Evolutionary conservation across 78 protist genomes (phyloP).

Genomic region (Dictyostelium brefeldianum): DNA sequence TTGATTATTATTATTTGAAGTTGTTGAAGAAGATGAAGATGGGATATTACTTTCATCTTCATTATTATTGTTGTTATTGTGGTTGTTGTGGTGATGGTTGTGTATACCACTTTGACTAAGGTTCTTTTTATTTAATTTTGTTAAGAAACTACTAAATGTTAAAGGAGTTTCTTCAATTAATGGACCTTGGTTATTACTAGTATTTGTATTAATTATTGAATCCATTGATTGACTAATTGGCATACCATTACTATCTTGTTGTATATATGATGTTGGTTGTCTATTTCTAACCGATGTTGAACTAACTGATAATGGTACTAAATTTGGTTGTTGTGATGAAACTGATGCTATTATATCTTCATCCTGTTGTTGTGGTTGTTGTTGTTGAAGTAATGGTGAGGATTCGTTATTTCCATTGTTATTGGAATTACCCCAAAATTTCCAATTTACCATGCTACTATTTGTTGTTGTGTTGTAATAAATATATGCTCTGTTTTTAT

Average conservation of each 20-base stretch:
- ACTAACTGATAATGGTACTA: conserved; percentile 12
- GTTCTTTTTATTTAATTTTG: background rate
- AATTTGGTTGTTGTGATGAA: background rate
- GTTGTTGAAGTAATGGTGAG: conserved; percentile 2
- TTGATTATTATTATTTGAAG: background rate
- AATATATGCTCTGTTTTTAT: no score
- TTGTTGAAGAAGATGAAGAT: background rate
- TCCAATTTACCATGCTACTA: conserved; percentile 4
- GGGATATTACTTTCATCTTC: background rate
- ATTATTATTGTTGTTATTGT: background rate
- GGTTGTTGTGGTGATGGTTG: background rate
- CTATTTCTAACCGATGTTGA: background rate
- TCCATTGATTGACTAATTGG: conserved; percentile 25
- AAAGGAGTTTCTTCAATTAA: conserved; percentile 54
- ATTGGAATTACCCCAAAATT: background rate
- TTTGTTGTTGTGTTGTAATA: no score
- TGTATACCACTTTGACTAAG: background rate
- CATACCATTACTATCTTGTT: background rate
- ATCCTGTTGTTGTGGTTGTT: background rate
- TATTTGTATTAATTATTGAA: background rate
- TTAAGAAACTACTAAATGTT: conserved; percentile 53
- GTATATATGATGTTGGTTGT: background rate
- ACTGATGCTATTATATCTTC: background rate
- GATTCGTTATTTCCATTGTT: background rate
- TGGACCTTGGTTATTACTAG: background rate